Evolutionary conservation across 2,329 filamentous ascomycete species (phyloP).

Genomic region (Venturia oleaginea): DNA sequence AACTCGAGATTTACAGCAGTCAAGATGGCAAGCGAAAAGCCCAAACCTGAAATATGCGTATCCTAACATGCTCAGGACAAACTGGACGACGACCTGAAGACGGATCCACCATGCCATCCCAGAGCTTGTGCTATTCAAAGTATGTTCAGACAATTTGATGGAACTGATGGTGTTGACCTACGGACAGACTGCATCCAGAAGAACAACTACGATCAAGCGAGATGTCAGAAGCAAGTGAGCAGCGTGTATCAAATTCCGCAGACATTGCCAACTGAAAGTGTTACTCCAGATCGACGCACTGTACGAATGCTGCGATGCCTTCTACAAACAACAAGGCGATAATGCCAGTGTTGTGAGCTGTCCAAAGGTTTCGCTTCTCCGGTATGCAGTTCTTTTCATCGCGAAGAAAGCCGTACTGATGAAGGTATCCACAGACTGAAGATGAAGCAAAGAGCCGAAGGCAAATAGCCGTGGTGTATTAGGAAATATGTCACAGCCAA

Average conservation of each 20-base stretch:
- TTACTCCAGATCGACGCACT: conserved; percentile 63
- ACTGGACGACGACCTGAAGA: conserved; percentile 58
- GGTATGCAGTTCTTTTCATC: conserved; percentile 24
- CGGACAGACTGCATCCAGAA: conserved; percentile 67
- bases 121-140: conserved; percentile 88
- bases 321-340: conserved; percentile 74
- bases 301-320: conserved; percentile 86
- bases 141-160: conserved; percentile 29
- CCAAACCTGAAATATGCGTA: neutral
- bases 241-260: neutral
- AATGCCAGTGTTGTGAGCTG: conserved; percentile 71
- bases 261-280: neutral
- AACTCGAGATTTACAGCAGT: neutral
- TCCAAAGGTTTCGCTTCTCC: conserved; percentile 69
- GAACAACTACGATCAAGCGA: conserved; percentile 77
- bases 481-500: conserved; percentile 31
- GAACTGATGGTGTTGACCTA: neutral
- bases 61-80: neutral
- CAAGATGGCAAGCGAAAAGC: neutral
- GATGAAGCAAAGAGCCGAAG: conserved; percentile 63
- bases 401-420: neutral
- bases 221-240: conserved; percentile 54
- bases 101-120: conserved; percentile 75
- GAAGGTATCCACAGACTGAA: conserved; percentile 51
- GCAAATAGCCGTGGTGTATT: conserved; percentile 19